Evolutionary conservation across 371 early-diverging fungal genomes (phyloP), one percentile per base, ranked within the genome.

Genomic region (Saksenaea vasiformis): DNA sequence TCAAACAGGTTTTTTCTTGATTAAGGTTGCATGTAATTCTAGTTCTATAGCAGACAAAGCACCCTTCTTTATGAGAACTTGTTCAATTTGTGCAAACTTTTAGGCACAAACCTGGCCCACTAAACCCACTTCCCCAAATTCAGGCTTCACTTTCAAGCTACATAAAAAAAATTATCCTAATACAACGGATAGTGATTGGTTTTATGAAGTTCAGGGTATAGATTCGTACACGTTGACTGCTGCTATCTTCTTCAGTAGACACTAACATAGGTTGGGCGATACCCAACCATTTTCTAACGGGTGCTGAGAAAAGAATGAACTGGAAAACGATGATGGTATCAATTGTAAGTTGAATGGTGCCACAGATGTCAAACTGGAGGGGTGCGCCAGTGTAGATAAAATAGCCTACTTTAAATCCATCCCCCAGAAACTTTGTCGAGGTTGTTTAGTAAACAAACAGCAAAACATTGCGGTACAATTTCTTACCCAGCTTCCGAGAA

Each of bases 341-440:
- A n/a, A 89, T 79, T 0, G 79, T 69, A 3, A 89, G 71, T 58
- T 89, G 88, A 58, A 89, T 70, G 8, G 82, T 77, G 3, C 87
- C 89, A 54, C 89, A 89, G 14, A 84, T 73, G 43, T 84, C 68
- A 43, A 89, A 89, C 61, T 89, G 88, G n/a, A 84, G 64, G n/a
- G 88, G 88, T 19, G 86, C 71, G 19, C 70, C 58, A 7, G 79
- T 82, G 43, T 62, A 73, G n/a, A 85, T 74, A 59, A 85, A 89
- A 56, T 87, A 87, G 65, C 79, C 82, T 9, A 85, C 70, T 68
- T 89, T 89, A 71, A 87, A 87, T 9, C 82, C 69, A 62, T 89
- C 89, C n/a, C 89, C 89, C 37, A 84, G 38, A 19, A 86, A 78
- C 88, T 78, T 66, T 11, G 5, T 41, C 36, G 27, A 34, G 3